Base-by-base conservation (phyloP, 73 alveolate species). In the Urostyla sp. region DNA sequence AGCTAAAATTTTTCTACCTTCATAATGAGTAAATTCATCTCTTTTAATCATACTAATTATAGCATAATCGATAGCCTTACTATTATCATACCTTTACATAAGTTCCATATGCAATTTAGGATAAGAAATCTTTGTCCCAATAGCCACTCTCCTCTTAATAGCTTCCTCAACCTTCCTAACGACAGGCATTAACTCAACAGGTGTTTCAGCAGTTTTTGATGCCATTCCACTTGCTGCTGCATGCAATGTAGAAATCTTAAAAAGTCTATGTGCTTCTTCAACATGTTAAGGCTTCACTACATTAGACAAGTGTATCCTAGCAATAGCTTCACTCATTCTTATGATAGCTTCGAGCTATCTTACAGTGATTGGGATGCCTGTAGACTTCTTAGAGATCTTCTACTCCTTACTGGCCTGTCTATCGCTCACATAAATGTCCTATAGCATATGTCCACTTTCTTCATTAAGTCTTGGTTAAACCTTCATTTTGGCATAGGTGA, bases 281-380 rank as follows among this genome's bases (percentile, higher is more conserved):
- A 97, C 85, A 83, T 97, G 99, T 49, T 95, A 97, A 72, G 91
- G 87, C 75, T 96, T 91, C 0, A 97, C 99, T 69, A 88, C 85
- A 56, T 95, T 98, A 79, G 99, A 87, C 61, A 98, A 90, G 66
- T 95, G 98, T 96, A 98, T 89, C 72, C 95, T 94, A 26, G 99
- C 99, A 87, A 94, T 98, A 43, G 99, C 99, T 87, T 98, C 99
- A 7, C 99, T 95, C 93, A 98, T 92, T 80, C 99, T 93, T 67
- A 98, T 84, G 54, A 98, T 85, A 58, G 98, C 74, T 85, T 98
- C 99, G 44, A 97, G 84, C 84, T 98, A 99, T 56, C 99, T 91
- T 26, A 96, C 98, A 0, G 99, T 97, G 46, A 96, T 95, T 23
- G 94, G 69, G 53, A 96, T 88, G 23, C 99, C 99, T 48, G 91